Base-by-base conservation (phyloP, 495 filamentous ascomycete species). In the Barbatosphaeria neglecta region DNA sequence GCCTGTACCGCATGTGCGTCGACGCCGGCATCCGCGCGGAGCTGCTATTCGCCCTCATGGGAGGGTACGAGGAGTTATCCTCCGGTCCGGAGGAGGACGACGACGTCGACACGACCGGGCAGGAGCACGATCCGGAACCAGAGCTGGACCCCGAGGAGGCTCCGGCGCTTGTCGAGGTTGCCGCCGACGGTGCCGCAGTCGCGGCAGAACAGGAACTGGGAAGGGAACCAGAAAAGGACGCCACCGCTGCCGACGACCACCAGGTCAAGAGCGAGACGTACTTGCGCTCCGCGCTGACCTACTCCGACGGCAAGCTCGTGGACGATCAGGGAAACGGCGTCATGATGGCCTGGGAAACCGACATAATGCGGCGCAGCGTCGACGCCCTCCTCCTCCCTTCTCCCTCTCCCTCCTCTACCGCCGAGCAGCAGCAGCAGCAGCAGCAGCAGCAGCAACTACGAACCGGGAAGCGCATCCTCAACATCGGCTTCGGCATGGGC, bases 261-360 rank as follows among this genome's bases (percentile, higher is more conserved):
- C 61, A 70, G 22, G 74, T 81, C 25, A 76, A 72, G 27, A 87
- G 80, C 54, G 68, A 76, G 31, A 74, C 76, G 18, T 98, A 95
- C 60, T 79, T 98, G 2, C 66, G 77, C n/a, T 86, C 84, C 0
- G 67, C 70, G 9, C 76, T 97, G 4, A 86, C 76, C 11, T 95
- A 93, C 69, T 70, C 75, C 22, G 80, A 83, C 47, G 67, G 64
- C 18, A 80, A 85, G 24, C 75, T 98, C 8, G 74, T 96, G 1
- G 92, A 98, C 52, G 70, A 71, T 3, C 78, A 82, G 41, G 72
- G 75, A 6, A 98, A 98, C 58, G 87, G 88, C 22, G 87, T 98
- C 1, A 98, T 98, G 92, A 74, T 98, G 92, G 73, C 83, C 22
- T 98, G 92, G 92, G 92, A 98, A 64, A 82, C 82, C 0, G 76